Evolutionary conservation across 495 filamentous ascomycete species (phyloP), one percentile per base, ranked within the genome.

Genomic region (Penicillium herquei): DNA sequence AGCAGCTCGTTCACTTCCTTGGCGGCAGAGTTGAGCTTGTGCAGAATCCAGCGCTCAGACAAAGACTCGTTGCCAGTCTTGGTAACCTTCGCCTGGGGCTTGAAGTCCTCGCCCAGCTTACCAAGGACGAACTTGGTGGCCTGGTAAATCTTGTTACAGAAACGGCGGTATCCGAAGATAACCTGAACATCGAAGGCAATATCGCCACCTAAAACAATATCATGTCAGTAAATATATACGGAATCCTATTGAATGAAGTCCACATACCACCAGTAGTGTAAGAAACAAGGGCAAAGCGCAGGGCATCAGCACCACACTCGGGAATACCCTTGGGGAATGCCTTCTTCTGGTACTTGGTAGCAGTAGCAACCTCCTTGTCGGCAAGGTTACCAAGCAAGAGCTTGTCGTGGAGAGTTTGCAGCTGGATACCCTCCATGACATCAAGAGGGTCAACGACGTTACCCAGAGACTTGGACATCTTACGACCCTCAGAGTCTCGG

Each of bases 61-160:
- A 92, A 78, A 18, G 84, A 85, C 61, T 90, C 84, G 37, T 83
- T 78, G 49, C 87, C 85, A 30, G 85, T 86, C 63, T 84, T 81
- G 12, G 71, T 66, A 30, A 66, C 67, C 8, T 77, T 77, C 33
- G 78, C 63, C 54, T 76, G 78, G 32, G 91, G 90, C 39, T 81
- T 78, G 66, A 90, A 94, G 66, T 86, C 85, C 12, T 84, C 78
- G 7, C 82, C 84, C 17, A 96, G 70, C 61, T 89, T 87, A 53
- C 90, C 88, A 54, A 94, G 78, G 8, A 91, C 89, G 64, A 85
- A 96, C 76, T 94, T 95, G 51, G 85, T 91, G 32, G 91, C 90
- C 71, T 93, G 88, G 76, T 91, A 95, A 59, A 96, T 89, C 79
- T 96, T 95, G 78, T 96, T 96, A 71, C 90, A 78, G 82, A 96